Base-by-base conservation (phyloP, 108 stramenopile species). In the Nitzschia sp. region DNA sequence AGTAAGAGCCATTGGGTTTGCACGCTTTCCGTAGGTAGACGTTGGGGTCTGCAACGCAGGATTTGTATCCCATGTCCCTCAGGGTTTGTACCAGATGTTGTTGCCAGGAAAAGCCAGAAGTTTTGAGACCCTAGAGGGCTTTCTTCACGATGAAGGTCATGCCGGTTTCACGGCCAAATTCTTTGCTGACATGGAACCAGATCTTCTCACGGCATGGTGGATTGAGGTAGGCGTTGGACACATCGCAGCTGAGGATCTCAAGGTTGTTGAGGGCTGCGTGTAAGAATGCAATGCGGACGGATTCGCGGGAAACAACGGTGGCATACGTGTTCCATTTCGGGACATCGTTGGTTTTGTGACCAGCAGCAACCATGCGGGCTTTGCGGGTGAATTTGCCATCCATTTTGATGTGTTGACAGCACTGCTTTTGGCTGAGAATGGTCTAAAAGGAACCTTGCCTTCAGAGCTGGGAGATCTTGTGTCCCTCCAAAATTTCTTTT, bases 81-180 rank as follows among this genome's bases (percentile, higher is more conserved):
- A 55, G 46, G 8, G 38, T 20, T n/a, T 29, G 15, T 2, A 57
- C 44, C 0, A 67, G 52, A 53, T 79, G 77, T 21, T 56, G 17
- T 40, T 78, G 48, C 41, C 67, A 87, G 43, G 67, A 70, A 38
- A 41, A 15, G n/a, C 78, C 86, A 40, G 72, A 64, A 14, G 48
- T 34, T 50, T 81, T 73, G 0, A 69, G 54, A 2, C 85, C 86
- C 63, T 87, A 87, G 34, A 87, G 41, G 3, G 80, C 80, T 12
- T 77, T 69, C 20, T 26, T 38, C 15, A 82, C 78, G 0, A 79
- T 12, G 26, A 62, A 76, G 0, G 73, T 69, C 21, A 80, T 67
- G 0, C 62, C 63, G 8, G 48, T 41, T 24, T 48, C 22, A 0
- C 41, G 10, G 10, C 69, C 77, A 55, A 75, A 82, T 41, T 82